A percentile compares a stretch with the other conserved stretches of the same genome.
phyloP scores from a whole-genome alignment of 192 early-diverging fungal genomes.

The Gorgonomyces haynaldii region DNA sequence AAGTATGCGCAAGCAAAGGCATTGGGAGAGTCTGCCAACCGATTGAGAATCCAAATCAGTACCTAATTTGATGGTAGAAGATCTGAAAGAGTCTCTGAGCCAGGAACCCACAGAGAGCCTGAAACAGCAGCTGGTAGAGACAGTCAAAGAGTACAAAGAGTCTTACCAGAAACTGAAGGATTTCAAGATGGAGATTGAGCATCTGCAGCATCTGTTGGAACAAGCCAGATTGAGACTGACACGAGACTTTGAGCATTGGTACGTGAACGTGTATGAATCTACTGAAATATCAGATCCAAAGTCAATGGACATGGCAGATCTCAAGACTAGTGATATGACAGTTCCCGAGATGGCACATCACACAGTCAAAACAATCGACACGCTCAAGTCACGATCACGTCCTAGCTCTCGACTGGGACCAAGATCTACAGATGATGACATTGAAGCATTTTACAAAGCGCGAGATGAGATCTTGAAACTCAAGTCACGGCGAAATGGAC shows the following conservation, averaged over 20 bases:
- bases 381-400: neutral
- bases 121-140: slow-evolving; percentile 5
- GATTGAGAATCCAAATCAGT: slow-evolving; percentile 36
- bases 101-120: slow-evolving; percentile 2
- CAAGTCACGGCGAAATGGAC: too few relatives aligned
- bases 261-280: slow-evolving; percentile 28
- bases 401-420: neutral
- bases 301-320: neutral
- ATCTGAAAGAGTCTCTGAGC: slow-evolving; percentile 11
- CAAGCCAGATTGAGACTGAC: slow-evolving; percentile 40
- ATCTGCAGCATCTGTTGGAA: slow-evolving; percentile 52
- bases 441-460: slow-evolving; percentile 19
- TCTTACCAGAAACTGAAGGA: slow-evolving; percentile 44
- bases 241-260: slow-evolving; percentile 49
- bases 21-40: slow-evolving; percentile 35
- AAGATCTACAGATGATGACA: slow-evolving; percentile 6
- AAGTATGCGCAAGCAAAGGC: slow-evolving; percentile 44
- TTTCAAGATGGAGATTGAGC: slow-evolving; percentile 51
- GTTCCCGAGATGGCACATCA: too few relatives aligned
- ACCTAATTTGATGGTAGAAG: slow-evolving; percentile 12
- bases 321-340: neutral
- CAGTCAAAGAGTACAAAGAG: slow-evolving; percentile 27
- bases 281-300: neutral
- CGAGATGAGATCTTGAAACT: too few relatives aligned
- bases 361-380: neutral